Conservation (phyloP, 495 filamentous ascomycete genomes). For the Podospora tetraspora region DNA sequence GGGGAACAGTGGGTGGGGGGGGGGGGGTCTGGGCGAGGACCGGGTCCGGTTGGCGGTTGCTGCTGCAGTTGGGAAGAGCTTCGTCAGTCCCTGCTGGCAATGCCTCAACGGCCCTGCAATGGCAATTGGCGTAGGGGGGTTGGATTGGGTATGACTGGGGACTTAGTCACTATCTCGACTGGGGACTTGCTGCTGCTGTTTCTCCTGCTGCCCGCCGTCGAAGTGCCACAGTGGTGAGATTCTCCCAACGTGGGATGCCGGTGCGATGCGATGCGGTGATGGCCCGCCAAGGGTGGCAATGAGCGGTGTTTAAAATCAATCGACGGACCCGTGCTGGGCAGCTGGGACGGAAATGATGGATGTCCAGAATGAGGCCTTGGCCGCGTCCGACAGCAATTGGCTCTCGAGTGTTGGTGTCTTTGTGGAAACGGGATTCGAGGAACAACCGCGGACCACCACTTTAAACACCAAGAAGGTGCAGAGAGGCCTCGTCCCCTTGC, state of each 20-base stretch:
- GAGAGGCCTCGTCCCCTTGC: not conserved
- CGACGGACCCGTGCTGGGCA: not conserved
- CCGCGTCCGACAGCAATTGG: not conserved
- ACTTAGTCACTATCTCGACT: not conserved
- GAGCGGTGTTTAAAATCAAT: constrained; percentile 3
- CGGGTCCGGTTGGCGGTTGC: not conserved
- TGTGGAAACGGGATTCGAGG: not conserved
- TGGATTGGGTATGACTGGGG: not conserved
- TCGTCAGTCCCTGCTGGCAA: not conserved
- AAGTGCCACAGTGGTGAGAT: not conserved
- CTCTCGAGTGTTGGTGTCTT: not conserved
- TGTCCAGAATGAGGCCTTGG: constrained; percentile 1
- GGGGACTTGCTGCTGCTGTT: not conserved
- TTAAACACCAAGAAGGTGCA: not conserved
- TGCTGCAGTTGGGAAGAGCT: not conserved
- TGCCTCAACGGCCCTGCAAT: not conserved
- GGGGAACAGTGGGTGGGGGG: not conserved
- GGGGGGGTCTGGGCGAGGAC: not conserved
- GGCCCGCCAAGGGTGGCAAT: constrained; percentile 19
- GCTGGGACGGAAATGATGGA: not conserved
- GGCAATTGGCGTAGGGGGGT: not conserved
- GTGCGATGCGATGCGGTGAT: constrained; percentile 6
- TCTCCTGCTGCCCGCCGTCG: not conserved
- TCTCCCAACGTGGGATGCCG: not conserved
- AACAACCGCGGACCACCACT: not conserved